A percentile compares a stretch with the other conserved stretches of the same genome.
Evolutionary conservation across 1,284 basidiomycete genomes (phyloP).

Genomic region (Ceratobasidium theobromae): DNA sequence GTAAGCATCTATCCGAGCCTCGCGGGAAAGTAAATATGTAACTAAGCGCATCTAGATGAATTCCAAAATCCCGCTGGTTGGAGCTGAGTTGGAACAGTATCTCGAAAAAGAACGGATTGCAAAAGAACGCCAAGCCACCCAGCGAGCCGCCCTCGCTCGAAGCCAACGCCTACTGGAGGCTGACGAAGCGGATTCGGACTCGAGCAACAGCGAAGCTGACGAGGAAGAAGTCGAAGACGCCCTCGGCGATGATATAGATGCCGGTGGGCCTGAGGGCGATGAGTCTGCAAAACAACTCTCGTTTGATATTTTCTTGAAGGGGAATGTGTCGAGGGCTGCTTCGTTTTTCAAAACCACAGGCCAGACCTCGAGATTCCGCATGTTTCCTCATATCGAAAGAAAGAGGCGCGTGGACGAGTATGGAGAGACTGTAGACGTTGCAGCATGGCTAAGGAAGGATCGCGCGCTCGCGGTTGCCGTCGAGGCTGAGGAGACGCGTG

Average conservation of each 20-base stretch:
- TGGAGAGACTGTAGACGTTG: constrained; percentile 92
- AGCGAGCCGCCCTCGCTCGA: constrained; percentile 80
- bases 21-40: not conserved
- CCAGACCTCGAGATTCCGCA: constrained; percentile 80
- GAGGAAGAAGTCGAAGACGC: constrained; percentile 64
- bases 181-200: constrained; percentile 45
- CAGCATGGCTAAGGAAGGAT: constrained; percentile 88
- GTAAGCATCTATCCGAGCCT: constrained; percentile 47
- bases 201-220: constrained; percentile 56
- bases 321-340: constrained; percentile 74
- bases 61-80: constrained; percentile 83
- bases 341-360: constrained; percentile 80
- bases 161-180: constrained; percentile 88
- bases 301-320: constrained; percentile 96
- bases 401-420: constrained; percentile 91
- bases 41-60: constrained; percentile 56
- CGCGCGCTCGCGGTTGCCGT: constrained; percentile 79
- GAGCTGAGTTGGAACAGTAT: constrained; percentile 81
- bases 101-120: constrained; percentile 74
- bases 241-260: constrained; percentile 43
- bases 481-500: constrained; percentile 77
- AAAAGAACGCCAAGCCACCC: constrained; percentile 86
- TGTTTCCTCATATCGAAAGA: constrained; percentile 97
- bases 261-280: constrained; percentile 50
- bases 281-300: constrained; percentile 61